Percentiles rank a stretch among this genome's conserved stretches.
phyloP scores from a whole-genome alignment of 192 early-diverging fungal genomes.

The Coemansia sp. region DNA sequence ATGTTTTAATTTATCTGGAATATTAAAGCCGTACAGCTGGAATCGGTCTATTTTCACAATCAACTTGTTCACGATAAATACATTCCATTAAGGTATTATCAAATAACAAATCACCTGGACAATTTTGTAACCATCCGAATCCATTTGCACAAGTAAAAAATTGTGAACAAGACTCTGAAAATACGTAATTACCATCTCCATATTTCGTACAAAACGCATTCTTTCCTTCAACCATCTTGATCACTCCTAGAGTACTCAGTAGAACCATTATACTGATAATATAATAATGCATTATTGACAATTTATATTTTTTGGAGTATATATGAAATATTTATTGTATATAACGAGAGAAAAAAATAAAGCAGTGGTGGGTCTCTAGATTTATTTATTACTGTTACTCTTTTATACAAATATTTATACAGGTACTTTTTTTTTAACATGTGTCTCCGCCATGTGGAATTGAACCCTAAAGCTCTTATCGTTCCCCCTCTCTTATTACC shows the following conservation, averaged over 20 bases:
- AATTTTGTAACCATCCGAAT: conserved; percentile 37
- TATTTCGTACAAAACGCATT: conserved; percentile 30
- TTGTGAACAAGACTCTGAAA: conserved; percentile 22
- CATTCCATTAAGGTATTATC: conserved; percentile 35
- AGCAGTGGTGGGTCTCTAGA: too few relatives aligned
- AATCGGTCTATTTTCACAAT: conserved; percentile 21
- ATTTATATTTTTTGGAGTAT: background rate
- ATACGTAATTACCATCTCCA: conserved; percentile 38
- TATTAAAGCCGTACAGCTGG: too few relatives aligned
- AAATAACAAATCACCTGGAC: conserved; percentile 35
- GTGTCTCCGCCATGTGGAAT: too few relatives aligned
- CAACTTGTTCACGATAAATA: conserved; percentile 23
- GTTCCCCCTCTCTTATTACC: too few relatives aligned
- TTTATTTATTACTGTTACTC: too few relatives aligned
- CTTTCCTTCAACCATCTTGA: background rate
- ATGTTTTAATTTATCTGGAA: background rate
- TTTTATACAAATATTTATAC: too few relatives aligned
- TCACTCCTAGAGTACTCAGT: background rate
- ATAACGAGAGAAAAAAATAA: background rate
- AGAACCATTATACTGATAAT: too few relatives aligned
- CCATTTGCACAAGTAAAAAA: conserved; percentile 45
- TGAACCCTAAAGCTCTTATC: too few relatives aligned
- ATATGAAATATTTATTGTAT: background rate
- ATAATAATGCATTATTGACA: too few relatives aligned
- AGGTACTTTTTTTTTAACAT: too few relatives aligned